These are phyloP conservation scores for Saturnispora zaruensis DNA, from an alignment of 805 yeast species.

Conservation along the genomic window DNA sequence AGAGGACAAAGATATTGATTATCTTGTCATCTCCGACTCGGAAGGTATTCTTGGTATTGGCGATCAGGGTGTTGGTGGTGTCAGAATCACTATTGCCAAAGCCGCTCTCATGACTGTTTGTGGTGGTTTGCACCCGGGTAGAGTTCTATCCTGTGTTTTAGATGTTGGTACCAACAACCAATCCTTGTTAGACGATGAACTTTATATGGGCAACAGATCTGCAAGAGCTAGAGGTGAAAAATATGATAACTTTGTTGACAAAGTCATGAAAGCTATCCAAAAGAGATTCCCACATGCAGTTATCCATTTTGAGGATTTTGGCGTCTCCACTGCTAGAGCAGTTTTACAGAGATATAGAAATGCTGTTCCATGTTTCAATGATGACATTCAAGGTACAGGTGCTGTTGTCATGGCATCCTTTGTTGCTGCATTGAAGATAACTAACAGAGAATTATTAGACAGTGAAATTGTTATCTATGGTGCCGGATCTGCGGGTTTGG, in stretches of 20 bases:
- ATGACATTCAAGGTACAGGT: slow-evolving; percentile 98
- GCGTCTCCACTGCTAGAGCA: slow-evolving; percentile 82
- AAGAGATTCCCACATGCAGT: slow-evolving; percentile 82
- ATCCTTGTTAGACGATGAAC: slow-evolving; percentile 66
- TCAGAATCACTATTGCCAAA: slow-evolving; percentile 86
- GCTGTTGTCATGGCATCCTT: slow-evolving; percentile 96
- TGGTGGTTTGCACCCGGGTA: slow-evolving; percentile 94
- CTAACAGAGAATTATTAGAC: slow-evolving; percentile 56
- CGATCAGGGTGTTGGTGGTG: slow-evolving; percentile 97
- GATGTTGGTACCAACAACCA: slow-evolving; percentile 94
- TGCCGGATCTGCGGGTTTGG: slow-evolving; percentile 96
- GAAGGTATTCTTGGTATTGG: slow-evolving; percentile 97
- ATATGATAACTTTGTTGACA: slow-evolving; percentile 77
- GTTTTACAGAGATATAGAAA: slow-evolving; percentile 69
- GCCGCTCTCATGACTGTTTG: slow-evolving; percentile 93
- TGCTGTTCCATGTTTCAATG: slow-evolving; percentile 82
- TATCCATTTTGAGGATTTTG: slow-evolving; percentile 94
- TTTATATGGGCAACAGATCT: slow-evolving; percentile 88
- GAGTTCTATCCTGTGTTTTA: slow-evolving; percentile 82
- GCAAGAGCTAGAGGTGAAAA: slow-evolving; percentile 78
- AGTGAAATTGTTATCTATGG: slow-evolving; percentile 74
- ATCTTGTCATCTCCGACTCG: slow-evolving; percentile 90
- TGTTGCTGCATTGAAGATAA: slow-evolving; percentile 76
- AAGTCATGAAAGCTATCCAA: slow-evolving; percentile 64
- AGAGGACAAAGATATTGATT: slow-evolving; percentile 82